These are phyloP conservation scores for sorghum (Sorghum bicolor) DNA, from an alignment of 176 grass and related monocot genomes.

Conservation along the genomic window DNA sequence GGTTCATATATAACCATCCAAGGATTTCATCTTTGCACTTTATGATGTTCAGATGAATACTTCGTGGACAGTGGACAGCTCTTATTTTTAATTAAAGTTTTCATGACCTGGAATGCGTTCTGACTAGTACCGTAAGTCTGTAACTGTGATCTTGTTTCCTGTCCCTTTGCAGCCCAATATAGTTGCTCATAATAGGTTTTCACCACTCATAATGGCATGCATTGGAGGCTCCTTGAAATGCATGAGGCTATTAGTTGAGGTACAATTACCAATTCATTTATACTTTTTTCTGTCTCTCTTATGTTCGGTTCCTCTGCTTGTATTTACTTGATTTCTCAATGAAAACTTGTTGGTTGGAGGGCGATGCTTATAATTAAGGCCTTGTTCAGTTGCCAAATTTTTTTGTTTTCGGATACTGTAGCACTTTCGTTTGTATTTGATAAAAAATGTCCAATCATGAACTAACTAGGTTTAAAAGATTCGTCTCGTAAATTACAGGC, in stretches of 20 bases:
- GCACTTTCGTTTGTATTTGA: too few species aligned
- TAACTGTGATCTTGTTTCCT: background rate
- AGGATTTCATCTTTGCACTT: too few species aligned
- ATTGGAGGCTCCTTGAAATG: constrained; percentile 11
- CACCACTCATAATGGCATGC: constrained; percentile 18
- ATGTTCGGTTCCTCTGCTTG: background rate
- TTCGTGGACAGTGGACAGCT: too few species aligned
- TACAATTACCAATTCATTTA: background rate
- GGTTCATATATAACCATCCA: too few species aligned
- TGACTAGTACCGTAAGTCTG: background rate
- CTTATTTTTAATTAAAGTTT: background rate
- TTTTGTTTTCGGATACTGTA: too few species aligned
- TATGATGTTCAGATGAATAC: too few species aligned
- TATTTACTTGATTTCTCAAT: background rate
- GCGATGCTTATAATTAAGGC: too few species aligned
- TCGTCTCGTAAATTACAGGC: too few species aligned
- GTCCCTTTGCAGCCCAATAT: constrained; percentile 27
- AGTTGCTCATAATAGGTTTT: constrained; percentile 1
- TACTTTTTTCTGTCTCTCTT: too few species aligned
- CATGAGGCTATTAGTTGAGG: constrained; percentile 31
- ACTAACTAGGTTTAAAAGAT: too few species aligned
- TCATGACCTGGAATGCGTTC: background rate
- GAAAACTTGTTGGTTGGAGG: background rate
- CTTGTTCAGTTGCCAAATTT: too few species aligned
- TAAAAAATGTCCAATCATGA: too few species aligned